Conservation (phyloP, 108 stramenopile species). For the Nannochloropsis gaditana region DNA sequence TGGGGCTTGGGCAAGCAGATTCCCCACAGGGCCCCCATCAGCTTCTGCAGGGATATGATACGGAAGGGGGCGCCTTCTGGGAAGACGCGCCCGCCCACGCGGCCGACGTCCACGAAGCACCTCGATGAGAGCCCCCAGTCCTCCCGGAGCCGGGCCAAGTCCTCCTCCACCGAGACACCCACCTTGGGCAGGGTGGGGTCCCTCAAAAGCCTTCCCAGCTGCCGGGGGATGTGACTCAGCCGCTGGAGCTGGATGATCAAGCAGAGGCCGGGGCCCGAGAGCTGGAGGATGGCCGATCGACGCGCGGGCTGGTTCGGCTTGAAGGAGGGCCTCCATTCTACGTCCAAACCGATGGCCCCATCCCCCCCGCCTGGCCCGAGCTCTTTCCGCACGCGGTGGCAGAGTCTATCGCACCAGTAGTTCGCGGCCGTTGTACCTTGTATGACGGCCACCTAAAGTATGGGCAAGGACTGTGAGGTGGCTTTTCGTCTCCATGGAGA, state of each 20-base stretch:
- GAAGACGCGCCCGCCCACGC: background rate
- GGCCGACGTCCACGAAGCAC: background rate
- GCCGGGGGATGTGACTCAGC: background rate
- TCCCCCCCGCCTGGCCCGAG: background rate
- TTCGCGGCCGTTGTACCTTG: background rate
- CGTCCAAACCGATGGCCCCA: background rate
- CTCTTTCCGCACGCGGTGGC: background rate
- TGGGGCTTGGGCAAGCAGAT: background rate
- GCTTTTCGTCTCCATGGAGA: too few species aligned
- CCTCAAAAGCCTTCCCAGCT: background rate
- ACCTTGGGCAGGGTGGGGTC: background rate
- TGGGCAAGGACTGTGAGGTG: background rate
- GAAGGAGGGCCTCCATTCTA: slow-evolving; percentile 19
- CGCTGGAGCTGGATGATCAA: slow-evolving; percentile 16
- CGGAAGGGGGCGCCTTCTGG: background rate
- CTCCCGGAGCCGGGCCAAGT: background rate
- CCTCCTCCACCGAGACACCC: background rate
- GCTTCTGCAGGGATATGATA: background rate
- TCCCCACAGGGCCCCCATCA: background rate
- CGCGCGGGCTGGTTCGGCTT: background rate
- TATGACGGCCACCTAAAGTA: background rate
- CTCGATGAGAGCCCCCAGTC: background rate
- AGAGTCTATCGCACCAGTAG: background rate
- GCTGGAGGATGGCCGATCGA: background rate
- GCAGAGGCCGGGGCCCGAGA: background rate